A percentile compares a stretch with the other conserved stretches of the same genome.
Conservation (phyloP, 2,329 filamentous ascomycete species). For the Verticillium klebahnii region DNA sequence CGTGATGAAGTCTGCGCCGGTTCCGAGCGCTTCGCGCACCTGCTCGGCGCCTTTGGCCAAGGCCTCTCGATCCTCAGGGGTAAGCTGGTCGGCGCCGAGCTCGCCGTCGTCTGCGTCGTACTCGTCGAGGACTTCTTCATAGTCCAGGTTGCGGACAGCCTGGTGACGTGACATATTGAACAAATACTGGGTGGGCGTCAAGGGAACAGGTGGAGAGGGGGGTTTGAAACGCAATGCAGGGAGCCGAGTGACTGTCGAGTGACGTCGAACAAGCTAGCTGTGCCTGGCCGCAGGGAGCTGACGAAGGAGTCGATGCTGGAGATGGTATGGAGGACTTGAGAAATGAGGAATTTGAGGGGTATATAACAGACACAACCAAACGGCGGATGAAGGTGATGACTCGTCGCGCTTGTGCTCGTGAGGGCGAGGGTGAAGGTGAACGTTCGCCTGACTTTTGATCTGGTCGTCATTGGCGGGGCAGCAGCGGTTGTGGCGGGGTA, state of each 20-base stretch:
- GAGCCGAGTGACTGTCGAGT: background rate
- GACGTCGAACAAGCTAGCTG: background rate
- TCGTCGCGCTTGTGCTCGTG: background rate
- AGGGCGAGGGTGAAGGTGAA: background rate
- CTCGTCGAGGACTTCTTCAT: conserved; percentile 32
- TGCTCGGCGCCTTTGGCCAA: conserved; percentile 63
- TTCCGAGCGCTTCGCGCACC: conserved; percentile 62
- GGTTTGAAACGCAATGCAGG: background rate
- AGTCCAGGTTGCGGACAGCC: conserved; percentile 42
- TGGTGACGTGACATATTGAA: conserved; percentile 41
- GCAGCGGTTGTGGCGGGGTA: background rate
- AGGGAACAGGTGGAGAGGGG: background rate
- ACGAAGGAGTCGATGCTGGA: background rate
- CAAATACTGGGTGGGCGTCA: background rate
- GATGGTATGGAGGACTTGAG: background rate
- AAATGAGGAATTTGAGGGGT: background rate
- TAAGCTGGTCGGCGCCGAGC: conserved; percentile 40
- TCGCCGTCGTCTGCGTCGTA: conserved; percentile 39
- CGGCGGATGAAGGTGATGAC: background rate
- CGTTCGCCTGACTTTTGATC: background rate
- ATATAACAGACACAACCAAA: background rate
- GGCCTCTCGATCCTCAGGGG: conserved; percentile 38
- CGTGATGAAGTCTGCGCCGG: conserved; percentile 51
- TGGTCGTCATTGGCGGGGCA: background rate
- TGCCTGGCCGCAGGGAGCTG: background rate